Percentiles rank a stretch among this genome's conserved stretches.
These are phyloP conservation scores for Euclidium syriacum DNA, from an alignment of 345 rosid species.

Conservation along the genomic window DNA sequence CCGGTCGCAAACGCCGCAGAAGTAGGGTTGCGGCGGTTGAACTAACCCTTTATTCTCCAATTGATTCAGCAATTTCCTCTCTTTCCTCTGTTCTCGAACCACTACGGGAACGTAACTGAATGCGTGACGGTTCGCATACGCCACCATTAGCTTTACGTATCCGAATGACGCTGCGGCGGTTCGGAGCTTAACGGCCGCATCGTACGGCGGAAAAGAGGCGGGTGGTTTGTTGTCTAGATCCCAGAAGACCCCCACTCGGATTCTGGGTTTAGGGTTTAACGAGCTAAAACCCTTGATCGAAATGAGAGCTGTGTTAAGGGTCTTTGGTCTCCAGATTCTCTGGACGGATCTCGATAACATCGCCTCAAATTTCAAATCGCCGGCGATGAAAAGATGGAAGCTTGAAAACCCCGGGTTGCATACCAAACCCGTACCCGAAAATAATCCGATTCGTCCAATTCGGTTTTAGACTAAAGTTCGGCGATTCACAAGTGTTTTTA, in stretches of 20 bases:
- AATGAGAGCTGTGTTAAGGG: slow-evolving; percentile 17
- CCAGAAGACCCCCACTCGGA: slow-evolving; percentile 72
- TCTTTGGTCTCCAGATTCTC: not conserved
- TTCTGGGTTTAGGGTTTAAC: slow-evolving; percentile 26
- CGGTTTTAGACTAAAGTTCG: not conserved
- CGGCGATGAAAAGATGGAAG: not conserved
- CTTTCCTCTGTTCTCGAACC: slow-evolving; percentile 54
- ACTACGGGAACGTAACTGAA: slow-evolving; percentile 53
- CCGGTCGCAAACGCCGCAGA: slow-evolving; percentile 76
- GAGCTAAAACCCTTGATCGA: slow-evolving; percentile 25
- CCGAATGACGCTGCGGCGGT: slow-evolving; percentile 61
- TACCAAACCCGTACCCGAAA: slow-evolving; percentile 1
- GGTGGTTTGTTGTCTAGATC: slow-evolving; percentile 86
- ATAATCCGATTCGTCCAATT: not conserved
- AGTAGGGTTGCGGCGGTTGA: slow-evolving; percentile 49
- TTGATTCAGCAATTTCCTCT: slow-evolving; percentile 49
- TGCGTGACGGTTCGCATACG: slow-evolving; percentile 66
- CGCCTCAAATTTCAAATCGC: not conserved
- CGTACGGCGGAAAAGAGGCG: slow-evolving; percentile 54
- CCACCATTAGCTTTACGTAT: slow-evolving; percentile 50
- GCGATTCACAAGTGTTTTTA: not conserved
- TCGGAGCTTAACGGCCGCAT: slow-evolving; percentile 69
- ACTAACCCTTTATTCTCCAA: slow-evolving; percentile 58
- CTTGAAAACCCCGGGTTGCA: not conserved
- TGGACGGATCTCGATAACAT: slow-evolving; percentile 3